A percentile compares a stretch with the other conserved stretches of the same genome.
These are phyloP conservation scores for Aulographum hederae DNA, from an alignment of 2,329 filamentous ascomycete species.

Conservation along the genomic window DNA sequence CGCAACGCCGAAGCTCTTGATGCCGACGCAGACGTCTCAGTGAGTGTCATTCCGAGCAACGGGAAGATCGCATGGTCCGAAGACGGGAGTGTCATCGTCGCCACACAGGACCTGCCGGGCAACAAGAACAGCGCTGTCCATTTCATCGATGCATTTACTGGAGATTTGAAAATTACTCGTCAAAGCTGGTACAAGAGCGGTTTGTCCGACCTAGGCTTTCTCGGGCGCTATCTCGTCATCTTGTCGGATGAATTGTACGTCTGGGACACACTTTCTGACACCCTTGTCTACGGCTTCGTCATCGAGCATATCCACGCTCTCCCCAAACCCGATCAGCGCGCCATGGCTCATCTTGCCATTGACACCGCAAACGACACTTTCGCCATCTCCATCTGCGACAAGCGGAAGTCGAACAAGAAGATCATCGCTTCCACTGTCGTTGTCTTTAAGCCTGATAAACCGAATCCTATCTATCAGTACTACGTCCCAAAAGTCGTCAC, in stretches of 20 bases:
- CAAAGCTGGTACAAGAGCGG: conserved; percentile 48
- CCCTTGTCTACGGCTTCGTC: conserved; percentile 28
- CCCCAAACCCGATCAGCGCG: conserved; percentile 20
- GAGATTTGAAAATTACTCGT: conserved; percentile 46
- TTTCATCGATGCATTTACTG: conserved; percentile 56
- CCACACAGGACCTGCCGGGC: conserved; percentile 22
- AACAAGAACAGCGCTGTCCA: conserved; percentile 42
- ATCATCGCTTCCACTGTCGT: conserved; percentile 27
- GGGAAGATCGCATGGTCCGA: conserved; percentile 63
- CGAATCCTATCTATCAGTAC: conserved; percentile 39
- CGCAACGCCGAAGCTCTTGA: conserved; percentile 9
- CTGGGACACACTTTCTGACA: conserved; percentile 70
- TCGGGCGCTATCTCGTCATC: conserved; percentile 57
- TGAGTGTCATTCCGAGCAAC: conserved; percentile 22
- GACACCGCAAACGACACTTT: conserved; percentile 36
- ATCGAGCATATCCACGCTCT: conserved; percentile 40
- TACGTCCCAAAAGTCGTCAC: conserved; percentile 40
- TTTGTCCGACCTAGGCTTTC: conserved; percentile 49
- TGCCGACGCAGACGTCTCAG: conserved; percentile 9
- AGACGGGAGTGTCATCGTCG: conserved; percentile 69
- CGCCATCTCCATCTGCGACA: conserved; percentile 17
- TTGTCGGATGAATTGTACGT: conserved; percentile 57
- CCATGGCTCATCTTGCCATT: conserved; percentile 43
- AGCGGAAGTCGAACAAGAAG: conserved; percentile 12
- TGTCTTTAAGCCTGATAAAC: conserved; percentile 46